phyloP scores from a whole-genome alignment of 2,329 filamentous ascomycete genomes.

The Didymosphaeria variabile region DNA sequence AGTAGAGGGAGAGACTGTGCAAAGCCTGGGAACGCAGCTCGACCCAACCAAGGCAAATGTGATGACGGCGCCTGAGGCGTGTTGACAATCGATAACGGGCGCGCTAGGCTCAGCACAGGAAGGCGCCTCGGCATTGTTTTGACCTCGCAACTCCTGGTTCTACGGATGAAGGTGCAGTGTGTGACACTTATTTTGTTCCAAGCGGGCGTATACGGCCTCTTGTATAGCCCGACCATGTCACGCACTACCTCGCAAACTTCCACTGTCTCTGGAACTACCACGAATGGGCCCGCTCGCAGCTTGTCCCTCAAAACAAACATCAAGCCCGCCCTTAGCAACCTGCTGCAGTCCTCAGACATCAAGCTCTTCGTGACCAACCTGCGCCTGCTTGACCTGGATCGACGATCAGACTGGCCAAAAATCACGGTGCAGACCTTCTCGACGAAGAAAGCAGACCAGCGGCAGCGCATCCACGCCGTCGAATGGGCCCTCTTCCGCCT shows the following conservation, averaged over 20 bases:
- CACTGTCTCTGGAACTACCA: slow-evolving; percentile 27
- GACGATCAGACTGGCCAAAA: slow-evolving; percentile 78
- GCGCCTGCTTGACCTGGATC: slow-evolving; percentile 81
- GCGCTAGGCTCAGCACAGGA: background rate
- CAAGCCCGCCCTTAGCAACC: slow-evolving; percentile 31
- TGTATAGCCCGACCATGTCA: slow-evolving; percentile 33
- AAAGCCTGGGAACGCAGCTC: background rate
- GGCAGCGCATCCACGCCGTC: slow-evolving; percentile 80
- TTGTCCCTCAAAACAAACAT: slow-evolving; percentile 45
- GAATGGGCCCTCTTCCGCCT: slow-evolving; percentile 94
- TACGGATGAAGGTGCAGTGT: slow-evolving; percentile 6
- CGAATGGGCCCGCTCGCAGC: slow-evolving; percentile 35
- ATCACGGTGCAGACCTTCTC: slow-evolving; percentile 77
- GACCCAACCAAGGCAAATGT: slow-evolving; percentile 10
- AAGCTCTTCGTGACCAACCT: slow-evolving; percentile 82
- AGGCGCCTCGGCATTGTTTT: slow-evolving; percentile 15
- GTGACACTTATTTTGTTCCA: background rate
- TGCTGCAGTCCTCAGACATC: slow-evolving; percentile 38
- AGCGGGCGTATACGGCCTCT: slow-evolving; percentile 19
- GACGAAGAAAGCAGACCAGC: slow-evolving; percentile 76
- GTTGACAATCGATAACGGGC: slow-evolving; percentile 12
- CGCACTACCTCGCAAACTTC: slow-evolving; percentile 37
- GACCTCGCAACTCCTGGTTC: background rate
- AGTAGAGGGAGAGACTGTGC: background rate
- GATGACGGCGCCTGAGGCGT: background rate